These are phyloP conservation scores for Elaeis guineensis DNA, from an alignment of 176 grass and related monocot genomes.

Conservation along the genomic window DNA sequence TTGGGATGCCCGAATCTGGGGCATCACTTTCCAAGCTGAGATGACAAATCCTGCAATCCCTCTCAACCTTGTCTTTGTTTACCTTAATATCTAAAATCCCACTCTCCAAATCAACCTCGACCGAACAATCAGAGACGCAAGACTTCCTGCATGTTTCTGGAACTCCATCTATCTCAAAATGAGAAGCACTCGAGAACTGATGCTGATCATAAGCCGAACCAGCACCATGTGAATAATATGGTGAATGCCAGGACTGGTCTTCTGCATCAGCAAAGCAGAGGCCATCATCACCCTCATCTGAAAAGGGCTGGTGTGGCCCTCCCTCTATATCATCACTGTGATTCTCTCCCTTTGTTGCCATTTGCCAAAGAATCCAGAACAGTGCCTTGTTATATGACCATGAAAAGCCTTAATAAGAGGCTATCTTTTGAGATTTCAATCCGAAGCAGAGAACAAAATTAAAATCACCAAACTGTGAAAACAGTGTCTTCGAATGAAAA, in stretches of 20 bases:
- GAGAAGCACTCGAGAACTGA: background rate
- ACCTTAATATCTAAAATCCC: conserved; percentile 56
- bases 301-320: conserved; percentile 7
- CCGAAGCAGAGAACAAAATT: too few species aligned
- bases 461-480: too few species aligned
- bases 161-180: conserved; percentile 16
- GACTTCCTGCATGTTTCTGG: conserved; percentile 40
- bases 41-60: conserved; percentile 94
- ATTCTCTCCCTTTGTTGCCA: conserved; percentile 21
- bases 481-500: too few species aligned
- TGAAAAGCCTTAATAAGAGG: background rate
- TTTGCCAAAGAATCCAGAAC: conserved; percentile 9
- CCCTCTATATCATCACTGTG: conserved; percentile 20
- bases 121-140: conserved; percentile 64
- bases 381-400: background rate
- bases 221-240: conserved; percentile 27
- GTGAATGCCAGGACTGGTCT: conserved; percentile 52
- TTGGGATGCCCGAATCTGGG: conserved; percentile 53
- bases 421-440: too few species aligned
- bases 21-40: conserved; percentile 59
- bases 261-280: conserved; percentile 69
- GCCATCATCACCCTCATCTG: conserved; percentile 32
- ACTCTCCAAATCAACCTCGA: conserved; percentile 59
- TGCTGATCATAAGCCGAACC: conserved; percentile 22
- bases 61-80: conserved; percentile 46